Conservation (phyloP, 306 rosid genomes). For the Betula pendula region DNA sequence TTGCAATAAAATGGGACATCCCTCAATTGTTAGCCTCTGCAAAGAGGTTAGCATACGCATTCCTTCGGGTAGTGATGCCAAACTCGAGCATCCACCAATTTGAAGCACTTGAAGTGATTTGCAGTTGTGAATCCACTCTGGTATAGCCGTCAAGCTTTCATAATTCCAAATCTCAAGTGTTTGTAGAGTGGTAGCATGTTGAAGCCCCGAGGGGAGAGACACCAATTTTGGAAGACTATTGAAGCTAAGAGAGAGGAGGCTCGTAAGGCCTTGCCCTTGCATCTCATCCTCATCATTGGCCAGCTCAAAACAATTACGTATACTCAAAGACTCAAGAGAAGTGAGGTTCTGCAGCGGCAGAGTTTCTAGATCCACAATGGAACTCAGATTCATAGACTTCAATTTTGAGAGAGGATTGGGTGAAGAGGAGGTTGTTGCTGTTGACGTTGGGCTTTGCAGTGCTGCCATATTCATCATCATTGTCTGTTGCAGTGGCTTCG, state of each 20-base stretch:
- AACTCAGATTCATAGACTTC: not conserved
- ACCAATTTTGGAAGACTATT: slow-evolving; percentile 2
- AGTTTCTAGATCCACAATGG: not conserved
- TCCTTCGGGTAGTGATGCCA: not conserved
- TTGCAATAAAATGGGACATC: not conserved
- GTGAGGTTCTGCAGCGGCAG: not conserved
- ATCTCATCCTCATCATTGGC: slow-evolving; percentile 7
- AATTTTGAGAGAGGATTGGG: not conserved
- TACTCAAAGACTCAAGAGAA: not conserved
- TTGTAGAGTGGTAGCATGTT: not conserved
- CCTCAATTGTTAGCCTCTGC: fast-evolving
- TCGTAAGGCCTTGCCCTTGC: not conserved
- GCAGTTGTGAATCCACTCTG: not conserved
- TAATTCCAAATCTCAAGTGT: fast-evolving
- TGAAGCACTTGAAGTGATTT: not conserved
- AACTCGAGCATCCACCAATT: not conserved
- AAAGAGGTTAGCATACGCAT: not conserved
- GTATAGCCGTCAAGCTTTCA: not conserved
- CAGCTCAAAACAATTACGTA: fast-evolving
- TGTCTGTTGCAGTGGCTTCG: not conserved
- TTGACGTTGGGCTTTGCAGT: too few relatives aligned
- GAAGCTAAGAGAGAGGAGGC: not conserved
- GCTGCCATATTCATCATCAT: not conserved
- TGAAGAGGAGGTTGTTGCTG: not conserved
- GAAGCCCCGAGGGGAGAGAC: slow-evolving; percentile 6